A percentile compares a stretch with the other conserved stretches of the same genome.
These are phyloP conservation scores for Aspergillus hancockii DNA, from an alignment of 495 filamentous ascomycete genomes.

Conservation along the genomic window DNA sequence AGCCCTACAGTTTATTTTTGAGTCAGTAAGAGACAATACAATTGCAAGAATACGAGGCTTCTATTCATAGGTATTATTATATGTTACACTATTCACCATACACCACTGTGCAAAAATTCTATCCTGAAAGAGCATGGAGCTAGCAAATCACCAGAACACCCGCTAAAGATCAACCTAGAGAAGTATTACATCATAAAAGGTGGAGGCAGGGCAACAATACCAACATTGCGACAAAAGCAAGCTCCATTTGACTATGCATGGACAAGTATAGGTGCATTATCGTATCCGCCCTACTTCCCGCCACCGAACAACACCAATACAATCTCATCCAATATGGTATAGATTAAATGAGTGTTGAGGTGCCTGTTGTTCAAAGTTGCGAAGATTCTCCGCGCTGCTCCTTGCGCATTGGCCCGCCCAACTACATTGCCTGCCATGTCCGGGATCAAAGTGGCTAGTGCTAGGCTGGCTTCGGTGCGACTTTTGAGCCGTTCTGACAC, in stretches of 20 bases:
- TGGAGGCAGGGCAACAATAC: too few relatives aligned
- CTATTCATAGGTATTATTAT: background rate
- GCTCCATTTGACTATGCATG: background rate
- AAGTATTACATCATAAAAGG: too few relatives aligned
- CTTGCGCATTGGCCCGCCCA: constrained; percentile 80
- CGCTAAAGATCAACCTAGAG: background rate
- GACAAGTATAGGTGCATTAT: background rate
- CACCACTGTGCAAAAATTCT: background rate
- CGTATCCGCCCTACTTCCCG: constrained; percentile 23
- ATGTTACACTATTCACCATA: background rate
- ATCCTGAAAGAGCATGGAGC: background rate
- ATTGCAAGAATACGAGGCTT: background rate
- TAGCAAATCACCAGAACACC: background rate
- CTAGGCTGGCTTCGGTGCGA: constrained; percentile 69
- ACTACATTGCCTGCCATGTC: constrained; percentile 82
- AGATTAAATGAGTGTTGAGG: constrained; percentile 72
- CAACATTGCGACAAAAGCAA: too few relatives aligned
- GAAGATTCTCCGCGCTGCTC: constrained; percentile 75
- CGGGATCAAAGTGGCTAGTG: constrained; percentile 80
- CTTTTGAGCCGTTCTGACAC: constrained; percentile 68
- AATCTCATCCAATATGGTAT: constrained; percentile 78
- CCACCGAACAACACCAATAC: constrained; percentile 70
- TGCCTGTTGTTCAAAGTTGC: constrained; percentile 76
- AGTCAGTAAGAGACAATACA: background rate
- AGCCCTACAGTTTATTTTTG: background rate